Base-by-base conservation (phyloP, 345 rosid genomes). In the Toxicodendron radicans region DNA sequence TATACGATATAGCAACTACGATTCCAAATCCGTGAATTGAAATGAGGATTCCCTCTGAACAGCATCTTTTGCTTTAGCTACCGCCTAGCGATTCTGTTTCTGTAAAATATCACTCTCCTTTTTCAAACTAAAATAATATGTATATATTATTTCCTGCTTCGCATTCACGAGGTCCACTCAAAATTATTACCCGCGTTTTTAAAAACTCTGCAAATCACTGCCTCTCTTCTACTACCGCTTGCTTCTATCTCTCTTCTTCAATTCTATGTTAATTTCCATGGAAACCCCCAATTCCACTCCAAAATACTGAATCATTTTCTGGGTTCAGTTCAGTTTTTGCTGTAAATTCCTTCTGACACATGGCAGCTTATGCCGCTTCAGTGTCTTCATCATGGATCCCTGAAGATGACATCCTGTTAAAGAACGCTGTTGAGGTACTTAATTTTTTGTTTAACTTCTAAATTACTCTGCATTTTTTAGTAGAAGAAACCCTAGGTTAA, bases 371-470 rank as follows among this genome's bases (percentile, higher is more conserved):
- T 7, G 81, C 85, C 64, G 70, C 72, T 67, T 58, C 74, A 8
- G 57, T 82, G 30, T 64, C 87, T 71, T 62, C 85, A 17, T 62
- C 85, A 17, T 91, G 97, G 92, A 79, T 75, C 33, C 87, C 97
- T 0, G 87, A 84, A 79, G 97, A 91, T 74, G 94, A 91, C 68
- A 73, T 89, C 77, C 68, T 85, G 78, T 75, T 91, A 51, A 91
- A 85, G 83, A 86, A 87, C 80, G 86, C 97, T 17, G 85, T 91
- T 1, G 97, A 91, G 91, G 97, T 91, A 73, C 49, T 3, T 35
- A 13, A 23, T 27, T 60, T 46, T 23, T 72, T 54, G 14, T 33
- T 2, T 52, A 2, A 3, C 21, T 71, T 45, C 35, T 0, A 46
- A 59, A 14, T 48, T 71, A 7, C n/a, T 48, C 21, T 38, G 43